Evolutionary conservation across 768 basidiomycete species (phyloP).

Genomic region (Kwoniella newhampshirensis): DNA sequence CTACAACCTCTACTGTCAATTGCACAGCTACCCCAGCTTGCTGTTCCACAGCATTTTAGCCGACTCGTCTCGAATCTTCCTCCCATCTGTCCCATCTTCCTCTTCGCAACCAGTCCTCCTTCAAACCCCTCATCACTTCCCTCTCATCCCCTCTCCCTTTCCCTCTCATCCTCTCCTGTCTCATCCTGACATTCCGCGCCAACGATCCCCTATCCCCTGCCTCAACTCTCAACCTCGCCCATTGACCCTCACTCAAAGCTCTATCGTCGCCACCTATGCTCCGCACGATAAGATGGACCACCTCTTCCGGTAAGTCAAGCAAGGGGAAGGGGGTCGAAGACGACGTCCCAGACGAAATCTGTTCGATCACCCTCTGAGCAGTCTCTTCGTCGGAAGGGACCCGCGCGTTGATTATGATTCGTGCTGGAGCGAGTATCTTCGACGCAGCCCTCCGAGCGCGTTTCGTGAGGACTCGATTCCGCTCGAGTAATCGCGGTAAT

Average conservation of each 20-base stretch:
- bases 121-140: constrained; percentile 10
- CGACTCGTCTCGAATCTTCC: neutral
- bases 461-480: constrained; percentile 33
- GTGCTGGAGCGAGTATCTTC: constrained; percentile 22
- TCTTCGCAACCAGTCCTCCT: constrained; percentile 32
- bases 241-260: constrained; percentile 40
- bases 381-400: constrained; percentile 10
- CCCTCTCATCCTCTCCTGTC: constrained; percentile 14
- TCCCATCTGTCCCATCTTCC: constrained; percentile 44
- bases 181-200: constrained; percentile 3
- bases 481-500: constrained; percentile 23
- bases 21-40: too few species aligned
- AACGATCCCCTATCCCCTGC: constrained; percentile 23
- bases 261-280: constrained; percentile 29
- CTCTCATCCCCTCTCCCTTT: constrained; percentile 7
- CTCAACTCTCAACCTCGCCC: constrained; percentile 21
- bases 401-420: constrained; percentile 35
- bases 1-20: too few species aligned
- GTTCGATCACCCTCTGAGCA: constrained; percentile 26
- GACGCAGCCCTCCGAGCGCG: constrained; percentile 26
- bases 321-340: constrained; percentile 17
- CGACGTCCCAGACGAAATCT: constrained; percentile 6
- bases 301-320: constrained; percentile 38
- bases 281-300: constrained; percentile 33
- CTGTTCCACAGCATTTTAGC: too few species aligned